phyloP scores from a whole-genome alignment of 1,139 yeast genomes.

The Candida sojae region DNA sequence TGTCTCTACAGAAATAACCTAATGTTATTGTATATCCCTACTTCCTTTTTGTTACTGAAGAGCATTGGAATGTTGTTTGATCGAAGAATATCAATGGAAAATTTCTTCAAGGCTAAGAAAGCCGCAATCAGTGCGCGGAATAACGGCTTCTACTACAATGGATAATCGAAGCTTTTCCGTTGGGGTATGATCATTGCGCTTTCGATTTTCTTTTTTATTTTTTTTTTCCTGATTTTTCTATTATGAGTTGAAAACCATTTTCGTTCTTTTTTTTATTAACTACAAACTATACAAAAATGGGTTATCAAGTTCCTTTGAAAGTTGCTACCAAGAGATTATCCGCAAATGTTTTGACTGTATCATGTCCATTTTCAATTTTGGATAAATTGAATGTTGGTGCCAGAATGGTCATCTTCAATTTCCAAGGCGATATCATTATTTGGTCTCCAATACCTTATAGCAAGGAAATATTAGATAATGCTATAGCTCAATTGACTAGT shows the following conservation, averaged over 20 bases:
- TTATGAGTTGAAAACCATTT: neutral
- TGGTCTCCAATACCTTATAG: slow-evolving; percentile 12
- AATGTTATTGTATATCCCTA: no score
- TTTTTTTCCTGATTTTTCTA: no score
- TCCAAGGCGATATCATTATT: slow-evolving; percentile 7
- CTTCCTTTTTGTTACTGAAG: no score
- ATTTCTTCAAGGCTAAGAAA: no score
- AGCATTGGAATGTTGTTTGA: no score
- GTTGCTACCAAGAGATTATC: slow-evolving; percentile 6
- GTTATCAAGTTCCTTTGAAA: slow-evolving; percentile 7
- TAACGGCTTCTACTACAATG: no score
- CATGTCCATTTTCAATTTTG: slow-evolving; percentile 9
- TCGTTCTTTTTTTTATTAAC: neutral
- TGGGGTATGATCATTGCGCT: no score
- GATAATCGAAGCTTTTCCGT: no score
- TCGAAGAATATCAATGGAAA: no score
- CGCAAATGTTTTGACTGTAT: slow-evolving; percentile 8
- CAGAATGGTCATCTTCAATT: slow-evolving; percentile 11
- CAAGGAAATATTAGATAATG: slow-evolving; percentile 5
- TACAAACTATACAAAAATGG: neutral
- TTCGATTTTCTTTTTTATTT: no score
- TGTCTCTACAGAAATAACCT: no score
- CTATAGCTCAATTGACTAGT: slow-evolving; percentile 6
- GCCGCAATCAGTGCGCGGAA: no score
- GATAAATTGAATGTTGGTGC: slow-evolving; percentile 9